Conservation (phyloP, 345 rosid species). For the Citrus glauca region DNA sequence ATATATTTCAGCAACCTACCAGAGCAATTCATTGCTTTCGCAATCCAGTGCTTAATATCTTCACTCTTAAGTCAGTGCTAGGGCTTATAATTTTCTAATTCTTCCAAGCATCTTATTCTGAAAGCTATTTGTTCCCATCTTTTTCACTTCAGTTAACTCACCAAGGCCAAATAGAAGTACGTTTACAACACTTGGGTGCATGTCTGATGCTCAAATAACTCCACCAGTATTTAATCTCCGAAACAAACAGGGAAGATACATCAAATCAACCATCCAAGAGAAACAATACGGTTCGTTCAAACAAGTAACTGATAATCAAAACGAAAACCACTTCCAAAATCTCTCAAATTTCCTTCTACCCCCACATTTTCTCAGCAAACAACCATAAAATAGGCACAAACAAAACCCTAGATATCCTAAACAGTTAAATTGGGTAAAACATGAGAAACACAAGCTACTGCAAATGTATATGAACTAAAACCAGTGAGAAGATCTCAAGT, state of each 20-base stretch:
- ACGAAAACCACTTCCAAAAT: neutral
- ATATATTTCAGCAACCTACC: neutral
- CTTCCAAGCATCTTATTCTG: neutral
- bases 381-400: neutral
- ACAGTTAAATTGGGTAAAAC: neutral
- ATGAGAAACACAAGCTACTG: neutral
- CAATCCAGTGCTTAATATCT: neutral
- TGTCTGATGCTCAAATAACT: neutral
- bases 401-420: neutral
- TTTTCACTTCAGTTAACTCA: neutral
- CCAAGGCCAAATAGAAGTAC: neutral
- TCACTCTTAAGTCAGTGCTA: too few relatives aligned
- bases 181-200: neutral
- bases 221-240: neutral
- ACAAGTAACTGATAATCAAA: neutral
- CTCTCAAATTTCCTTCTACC: neutral
- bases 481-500: neutral
- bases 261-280: neutral
- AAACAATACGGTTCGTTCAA: neutral
- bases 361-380: slow-evolving; percentile 4
- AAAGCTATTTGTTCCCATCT: neutral
- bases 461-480: neutral
- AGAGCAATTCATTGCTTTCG: neutral
- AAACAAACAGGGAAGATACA: neutral
- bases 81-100: neutral